Evolutionary conservation across 2,329 filamentous ascomycete species (phyloP).

Genomic region (Penicillium aurantiogriseum): DNA sequence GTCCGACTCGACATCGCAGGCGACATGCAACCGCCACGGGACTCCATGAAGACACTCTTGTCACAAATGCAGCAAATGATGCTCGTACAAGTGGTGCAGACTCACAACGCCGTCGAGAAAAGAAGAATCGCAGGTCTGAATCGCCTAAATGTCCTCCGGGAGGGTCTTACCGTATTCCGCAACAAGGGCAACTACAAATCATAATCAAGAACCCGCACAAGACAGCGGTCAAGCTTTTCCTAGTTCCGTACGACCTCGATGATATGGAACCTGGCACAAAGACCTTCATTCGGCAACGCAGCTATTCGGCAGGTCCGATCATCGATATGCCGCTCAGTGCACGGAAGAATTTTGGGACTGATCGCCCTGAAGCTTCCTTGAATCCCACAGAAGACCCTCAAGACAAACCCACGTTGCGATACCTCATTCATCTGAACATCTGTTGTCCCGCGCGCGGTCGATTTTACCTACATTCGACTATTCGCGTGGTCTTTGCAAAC

Average conservation of each 20-base stretch:
- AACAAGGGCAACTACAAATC: conserved; percentile 91
- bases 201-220: conserved; percentile 98
- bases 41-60: conserved; percentile 7
- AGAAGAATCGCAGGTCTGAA: conserved; percentile 59
- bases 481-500: conserved; percentile 95
- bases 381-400: conserved; percentile 40
- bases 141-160: conserved; percentile 71
- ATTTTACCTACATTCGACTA: conserved; percentile 86
- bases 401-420: conserved; percentile 72
- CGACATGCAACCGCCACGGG: conserved; percentile 32
- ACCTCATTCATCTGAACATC: conserved; percentile 89
- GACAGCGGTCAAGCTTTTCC: conserved; percentile 92
- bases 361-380: conserved; percentile 55
- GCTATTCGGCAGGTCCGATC: conserved; percentile 83
- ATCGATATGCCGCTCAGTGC: conserved; percentile 64
- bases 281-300: conserved; percentile 91
- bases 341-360: conserved; percentile 48
- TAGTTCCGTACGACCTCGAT: conserved; percentile 86
- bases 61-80: conserved; percentile 10
- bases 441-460: conserved; percentile 81
- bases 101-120: conserved; percentile 51
- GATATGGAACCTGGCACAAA: conserved; percentile 95
- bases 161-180: conserved; percentile 89
- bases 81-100: conserved; percentile 26
- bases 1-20: conserved; percentile 41